phyloP scores from a whole-genome alignment of 2,329 filamentous ascomycete genomes.

The Thielaviopsis ethacetica region DNA sequence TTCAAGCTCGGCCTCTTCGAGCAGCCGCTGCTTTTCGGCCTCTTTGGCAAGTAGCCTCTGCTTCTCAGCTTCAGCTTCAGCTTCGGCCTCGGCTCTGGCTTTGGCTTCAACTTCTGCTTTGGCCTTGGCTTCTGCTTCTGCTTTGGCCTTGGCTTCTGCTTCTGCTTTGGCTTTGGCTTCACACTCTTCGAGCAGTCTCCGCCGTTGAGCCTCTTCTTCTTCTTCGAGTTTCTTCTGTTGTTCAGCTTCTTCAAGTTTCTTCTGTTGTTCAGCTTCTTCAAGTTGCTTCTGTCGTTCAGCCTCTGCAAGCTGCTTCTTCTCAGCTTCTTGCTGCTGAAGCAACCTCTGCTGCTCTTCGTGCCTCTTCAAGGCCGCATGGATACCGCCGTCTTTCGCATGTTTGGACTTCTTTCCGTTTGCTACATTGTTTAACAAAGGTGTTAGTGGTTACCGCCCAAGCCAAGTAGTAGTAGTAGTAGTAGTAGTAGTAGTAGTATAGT shows the following conservation, averaged over 20 bases:
- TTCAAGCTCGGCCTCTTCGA: background rate
- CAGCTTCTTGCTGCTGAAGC: background rate
- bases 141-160: background rate
- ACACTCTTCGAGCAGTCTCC: no score
- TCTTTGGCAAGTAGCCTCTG: background rate
- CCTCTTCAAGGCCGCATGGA: constrained; percentile 36
- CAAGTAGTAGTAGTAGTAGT: background rate
- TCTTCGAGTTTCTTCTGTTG: background rate
- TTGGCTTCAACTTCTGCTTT: background rate
- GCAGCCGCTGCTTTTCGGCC: background rate
- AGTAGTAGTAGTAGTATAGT: background rate
- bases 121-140: background rate
- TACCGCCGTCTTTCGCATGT: constrained; percentile 35
- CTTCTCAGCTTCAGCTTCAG: background rate
- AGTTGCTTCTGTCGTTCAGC: constrained; percentile 17
- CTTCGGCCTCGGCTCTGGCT: background rate
- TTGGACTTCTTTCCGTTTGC: constrained; percentile 35
- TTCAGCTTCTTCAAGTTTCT: background rate
- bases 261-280: background rate
- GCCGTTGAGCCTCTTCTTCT: background rate
- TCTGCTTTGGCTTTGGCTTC: background rate
- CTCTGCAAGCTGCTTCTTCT: background rate
- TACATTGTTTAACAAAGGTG: constrained; percentile 10
- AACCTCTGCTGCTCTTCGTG: constrained; percentile 20
- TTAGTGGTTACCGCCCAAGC: background rate